These are phyloP conservation scores for Salix koriyanagi DNA, from an alignment of 345 rosid genomes.

Conservation along the genomic window DNA sequence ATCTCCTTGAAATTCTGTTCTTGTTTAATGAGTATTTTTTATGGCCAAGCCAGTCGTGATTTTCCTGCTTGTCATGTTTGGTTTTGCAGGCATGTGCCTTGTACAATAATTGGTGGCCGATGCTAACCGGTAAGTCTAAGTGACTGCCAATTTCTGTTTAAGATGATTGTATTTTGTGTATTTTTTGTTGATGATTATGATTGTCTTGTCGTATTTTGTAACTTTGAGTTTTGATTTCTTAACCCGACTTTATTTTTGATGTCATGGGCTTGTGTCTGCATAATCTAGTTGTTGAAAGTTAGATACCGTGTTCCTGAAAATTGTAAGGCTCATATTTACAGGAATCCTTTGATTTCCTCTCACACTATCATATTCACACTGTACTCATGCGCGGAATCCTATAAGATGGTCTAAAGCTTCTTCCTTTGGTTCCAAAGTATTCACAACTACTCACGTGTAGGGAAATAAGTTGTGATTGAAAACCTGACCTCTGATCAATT, in stretches of 20 bases:
- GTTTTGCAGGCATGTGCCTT: constrained; percentile 82
- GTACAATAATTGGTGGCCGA: constrained; percentile 96
- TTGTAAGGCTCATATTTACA: background rate
- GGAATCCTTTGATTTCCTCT: background rate
- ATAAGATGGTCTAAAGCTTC: background rate
- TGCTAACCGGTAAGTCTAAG: constrained; percentile 64
- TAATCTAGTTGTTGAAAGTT: background rate
- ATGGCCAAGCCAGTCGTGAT: background rate
- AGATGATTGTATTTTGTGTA: background rate
- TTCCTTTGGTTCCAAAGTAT: background rate
- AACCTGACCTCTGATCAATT: background rate
- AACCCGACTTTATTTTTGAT: too few relatives aligned
- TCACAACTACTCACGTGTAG: background rate
- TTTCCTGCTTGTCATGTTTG: constrained; percentile 11
- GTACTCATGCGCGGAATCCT: background rate
- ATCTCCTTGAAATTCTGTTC: background rate
- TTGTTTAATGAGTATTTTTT: background rate
- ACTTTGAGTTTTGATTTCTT: background rate
- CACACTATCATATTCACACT: background rate
- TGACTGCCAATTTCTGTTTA: background rate
- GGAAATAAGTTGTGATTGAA: background rate
- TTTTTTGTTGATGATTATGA: background rate
- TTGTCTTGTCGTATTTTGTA: background rate
- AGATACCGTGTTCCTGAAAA: background rate
- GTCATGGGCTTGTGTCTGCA: background rate